Conservation (phyloP, 257 asterid genomes). For the Fraxinus pennsylvanica region DNA sequence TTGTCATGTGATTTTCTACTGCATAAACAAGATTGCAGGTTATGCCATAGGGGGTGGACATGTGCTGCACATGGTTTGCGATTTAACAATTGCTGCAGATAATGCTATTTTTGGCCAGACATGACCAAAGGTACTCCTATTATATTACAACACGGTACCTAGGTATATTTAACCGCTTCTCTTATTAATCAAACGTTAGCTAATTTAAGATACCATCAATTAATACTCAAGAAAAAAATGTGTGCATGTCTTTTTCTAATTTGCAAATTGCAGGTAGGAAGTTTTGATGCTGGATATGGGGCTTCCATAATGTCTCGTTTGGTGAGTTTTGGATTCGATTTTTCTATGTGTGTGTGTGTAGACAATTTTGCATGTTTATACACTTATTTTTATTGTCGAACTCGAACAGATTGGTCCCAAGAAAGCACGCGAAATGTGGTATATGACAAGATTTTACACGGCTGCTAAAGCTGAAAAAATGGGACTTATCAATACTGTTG, state of each 20-base stretch:
- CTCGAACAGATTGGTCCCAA: slow-evolving; percentile 77
- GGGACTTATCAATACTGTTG: slow-evolving; percentile 91
- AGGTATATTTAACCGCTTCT: background rate
- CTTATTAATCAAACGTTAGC: too few relatives aligned
- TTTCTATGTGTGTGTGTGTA: too few relatives aligned
- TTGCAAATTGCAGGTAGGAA: slow-evolving; percentile 70
- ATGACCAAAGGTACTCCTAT: slow-evolving; percentile 70
- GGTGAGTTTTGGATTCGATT: slow-evolving; percentile 41
- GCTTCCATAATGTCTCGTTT: slow-evolving; percentile 87
- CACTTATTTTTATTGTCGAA: background rate
- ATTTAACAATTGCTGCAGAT: slow-evolving; percentile 90
- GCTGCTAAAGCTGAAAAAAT: slow-evolving; percentile 85
- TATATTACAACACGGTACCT: background rate
- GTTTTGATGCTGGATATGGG: slow-evolving; percentile 98
- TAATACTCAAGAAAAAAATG: too few relatives aligned
- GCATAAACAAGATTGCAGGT: slow-evolving; percentile 77
- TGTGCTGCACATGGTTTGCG: slow-evolving; percentile 93
- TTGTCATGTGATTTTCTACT: slow-evolving; percentile 10
- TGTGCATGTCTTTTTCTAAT: background rate
- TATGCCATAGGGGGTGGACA: slow-evolving; percentile 97
- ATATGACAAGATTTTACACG: slow-evolving; percentile 70
- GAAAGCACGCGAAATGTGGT: slow-evolving; percentile 94
- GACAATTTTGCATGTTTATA: background rate
- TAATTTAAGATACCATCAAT: too few relatives aligned
- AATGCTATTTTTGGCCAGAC: slow-evolving; percentile 96